Base-by-base conservation (phyloP, 805 yeast genomes). In the Kluyveromyces lactis region DNA sequence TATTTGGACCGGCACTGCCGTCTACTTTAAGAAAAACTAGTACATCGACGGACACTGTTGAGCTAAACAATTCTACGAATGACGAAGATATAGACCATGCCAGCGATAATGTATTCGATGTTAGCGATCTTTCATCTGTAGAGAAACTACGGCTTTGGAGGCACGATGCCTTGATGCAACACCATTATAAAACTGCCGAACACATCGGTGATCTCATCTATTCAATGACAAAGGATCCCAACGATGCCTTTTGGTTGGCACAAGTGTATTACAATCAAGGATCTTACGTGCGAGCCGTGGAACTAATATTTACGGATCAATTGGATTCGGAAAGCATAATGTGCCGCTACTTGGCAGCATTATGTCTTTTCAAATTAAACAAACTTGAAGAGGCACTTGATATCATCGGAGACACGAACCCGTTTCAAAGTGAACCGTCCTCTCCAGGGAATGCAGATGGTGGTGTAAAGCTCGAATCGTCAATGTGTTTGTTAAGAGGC, bases 161-260 rank as follows among this genome's bases (percentile, higher is more conserved):
- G 35, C 94, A 87, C 47, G 95, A 87, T 55, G 95, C 98, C 0
- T 60, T 83, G 41, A 79, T 83, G 81, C 95, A 89, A 51, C 97
- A 89, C 57, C 94, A 87, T 46, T 85, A 85, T 58, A 71, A 72
- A 32, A 86, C 97, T 0, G 97, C 97, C 0, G 90, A 82, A 51
- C 86, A 79, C 56, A 74, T 92, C 19, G 97, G 95, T 12, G 95
- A 92, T 63, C 90, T 89, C 52, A 85, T 92, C 6, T 70, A 86
- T 31, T 75, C 87, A 1, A 64, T 92, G 44, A 87, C 97, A 0
- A 71, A 72, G 43, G 96, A 89, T 54, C 83, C 95, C 11, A 85
- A 81, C 53, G 97, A 90, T 57, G 96, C 96, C 9, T 90, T 86
- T 60, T 89, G 97, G 96, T 68, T 90, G 23, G 96, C 95, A 0